These are phyloP conservation scores for Antrodiella citrinella DNA, from an alignment of 768 basidiomycete species.

Conservation along the genomic window DNA sequence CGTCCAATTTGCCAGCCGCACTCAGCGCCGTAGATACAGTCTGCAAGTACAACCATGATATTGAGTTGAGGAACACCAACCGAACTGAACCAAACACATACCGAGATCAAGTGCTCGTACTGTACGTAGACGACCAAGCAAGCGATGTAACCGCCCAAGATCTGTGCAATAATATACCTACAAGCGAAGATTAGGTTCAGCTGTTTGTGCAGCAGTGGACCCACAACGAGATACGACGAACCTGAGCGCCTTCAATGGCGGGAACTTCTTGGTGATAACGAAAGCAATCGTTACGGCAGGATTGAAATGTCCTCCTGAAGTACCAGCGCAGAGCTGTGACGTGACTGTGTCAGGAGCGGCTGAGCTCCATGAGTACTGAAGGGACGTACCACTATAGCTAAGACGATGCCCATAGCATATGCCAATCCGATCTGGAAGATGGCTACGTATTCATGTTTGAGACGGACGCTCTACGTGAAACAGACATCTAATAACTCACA, in stretches of 20 bases:
- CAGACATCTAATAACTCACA: too few relatives aligned
- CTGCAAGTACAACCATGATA: conserved; percentile 19
- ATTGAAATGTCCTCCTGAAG: conserved; percentile 34
- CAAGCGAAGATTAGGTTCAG: background rate
- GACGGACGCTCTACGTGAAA: too few relatives aligned
- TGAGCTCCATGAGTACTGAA: background rate
- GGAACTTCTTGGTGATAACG: conserved; percentile 47
- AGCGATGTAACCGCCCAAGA: conserved; percentile 57
- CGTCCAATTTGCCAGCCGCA: conserved; percentile 17
- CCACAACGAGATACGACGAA: conserved; percentile 20
- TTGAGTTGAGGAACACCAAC: background rate
- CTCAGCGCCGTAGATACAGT: conserved; percentile 15
- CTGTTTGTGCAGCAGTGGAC: background rate
- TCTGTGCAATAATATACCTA: conserved; percentile 40
- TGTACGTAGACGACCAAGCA: conserved; percentile 53
- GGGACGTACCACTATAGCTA: conserved; percentile 25
- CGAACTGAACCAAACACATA: conserved; percentile 12
- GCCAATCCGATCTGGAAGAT: conserved; percentile 27
- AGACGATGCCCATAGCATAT: conserved; percentile 30
- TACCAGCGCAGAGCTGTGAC: conserved; percentile 20
- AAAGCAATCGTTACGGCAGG: conserved; percentile 53
- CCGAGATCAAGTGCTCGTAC: conserved; percentile 43
- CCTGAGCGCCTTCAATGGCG: conserved; percentile 42
- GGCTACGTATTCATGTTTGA: conserved; percentile 12
- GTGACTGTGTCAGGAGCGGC: background rate